Evolutionary conservation across 345 rosid genomes (phyloP).

Genomic region (Limnanthes douglasii): DNA sequence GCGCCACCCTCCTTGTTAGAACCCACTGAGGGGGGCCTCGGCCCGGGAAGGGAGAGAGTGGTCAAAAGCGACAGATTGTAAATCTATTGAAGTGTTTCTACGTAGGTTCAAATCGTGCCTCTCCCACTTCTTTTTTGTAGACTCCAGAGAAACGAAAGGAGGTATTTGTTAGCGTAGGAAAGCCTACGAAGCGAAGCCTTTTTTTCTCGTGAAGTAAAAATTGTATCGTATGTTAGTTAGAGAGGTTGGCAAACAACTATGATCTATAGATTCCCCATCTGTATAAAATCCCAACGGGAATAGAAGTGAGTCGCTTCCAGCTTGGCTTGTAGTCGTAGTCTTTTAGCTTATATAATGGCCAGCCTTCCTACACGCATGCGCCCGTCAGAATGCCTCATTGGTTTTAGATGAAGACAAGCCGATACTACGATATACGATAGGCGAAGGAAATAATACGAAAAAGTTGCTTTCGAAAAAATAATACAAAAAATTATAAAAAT

Average conservation of each 20-base stretch:
- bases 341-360: background rate
- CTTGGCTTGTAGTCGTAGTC: no score
- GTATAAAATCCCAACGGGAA: background rate
- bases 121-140: no score
- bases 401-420: background rate
- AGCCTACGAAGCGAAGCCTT: background rate
- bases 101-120: no score
- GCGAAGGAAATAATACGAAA: background rate
- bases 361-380: background rate
- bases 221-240: background rate
- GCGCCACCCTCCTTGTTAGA: no score
- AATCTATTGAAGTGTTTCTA: background rate
- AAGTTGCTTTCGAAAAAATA: no score
- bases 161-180: background rate
- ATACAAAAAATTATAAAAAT: no score
- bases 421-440: background rate
- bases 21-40: no score
- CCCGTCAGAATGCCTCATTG: background rate
- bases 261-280: slow-evolving; percentile 1
- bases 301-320: slow-evolving; percentile 1
- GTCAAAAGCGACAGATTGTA: background rate
- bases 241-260: background rate
- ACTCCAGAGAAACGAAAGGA: no score
- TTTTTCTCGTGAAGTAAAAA: no score
- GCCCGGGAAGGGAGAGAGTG: no score